Evolutionary conservation across 805 yeast species (phyloP).

Genomic region (Hanseniaspora vineae): DNA sequence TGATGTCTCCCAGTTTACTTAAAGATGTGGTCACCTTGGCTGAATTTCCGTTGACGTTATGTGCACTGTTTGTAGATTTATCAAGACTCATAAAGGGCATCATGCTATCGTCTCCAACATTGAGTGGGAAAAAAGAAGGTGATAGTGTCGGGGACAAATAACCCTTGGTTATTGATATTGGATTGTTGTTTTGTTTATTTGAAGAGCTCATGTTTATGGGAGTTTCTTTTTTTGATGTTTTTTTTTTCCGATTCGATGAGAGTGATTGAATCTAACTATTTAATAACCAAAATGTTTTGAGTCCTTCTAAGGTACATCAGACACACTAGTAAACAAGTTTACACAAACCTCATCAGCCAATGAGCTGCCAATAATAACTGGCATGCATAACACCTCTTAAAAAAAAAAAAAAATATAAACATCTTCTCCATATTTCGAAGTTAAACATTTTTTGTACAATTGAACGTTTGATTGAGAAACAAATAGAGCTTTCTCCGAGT

Average conservation of each 20-base stretch:
- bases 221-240: not conserved
- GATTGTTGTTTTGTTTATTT: not conserved
- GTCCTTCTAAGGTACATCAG: too few species aligned
- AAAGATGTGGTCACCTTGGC: conserved; percentile 1
- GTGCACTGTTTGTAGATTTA: not conserved
- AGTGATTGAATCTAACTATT: too few species aligned
- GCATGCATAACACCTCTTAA: too few species aligned
- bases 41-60: not conserved
- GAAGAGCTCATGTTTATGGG: not conserved
- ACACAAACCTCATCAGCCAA: too few species aligned
- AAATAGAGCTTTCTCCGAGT: too few species aligned
- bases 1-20: conserved; percentile 3
- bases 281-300: too few species aligned
- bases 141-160: not conserved
- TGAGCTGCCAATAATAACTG: too few species aligned
- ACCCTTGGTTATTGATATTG: not conserved
- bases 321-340: too few species aligned
- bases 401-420: too few species aligned
- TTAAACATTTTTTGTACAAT: too few species aligned
- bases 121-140: not conserved
- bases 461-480: too few species aligned
- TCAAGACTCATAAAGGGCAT: not conserved
- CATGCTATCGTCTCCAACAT: not conserved
- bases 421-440: too few species aligned
- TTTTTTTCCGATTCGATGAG: not conserved